These are phyloP conservation scores for Astragalus membranaceus DNA, from an alignment of 306 rosid genomes.

Conservation along the genomic window DNA sequence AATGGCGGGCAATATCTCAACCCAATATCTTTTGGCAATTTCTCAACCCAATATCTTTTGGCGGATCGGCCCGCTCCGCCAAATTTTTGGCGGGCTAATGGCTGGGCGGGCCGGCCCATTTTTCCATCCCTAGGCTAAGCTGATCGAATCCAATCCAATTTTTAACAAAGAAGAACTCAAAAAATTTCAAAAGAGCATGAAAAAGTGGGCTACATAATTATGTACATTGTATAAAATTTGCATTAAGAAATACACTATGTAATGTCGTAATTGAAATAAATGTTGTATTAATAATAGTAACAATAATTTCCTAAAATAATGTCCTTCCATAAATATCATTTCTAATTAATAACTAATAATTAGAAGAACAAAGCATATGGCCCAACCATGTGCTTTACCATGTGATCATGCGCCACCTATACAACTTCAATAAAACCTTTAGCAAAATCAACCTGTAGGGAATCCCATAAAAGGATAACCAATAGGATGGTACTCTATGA, in stretches of 20 bases:
- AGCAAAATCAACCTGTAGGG: not conserved
- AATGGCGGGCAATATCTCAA: no score
- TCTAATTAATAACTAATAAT: not conserved
- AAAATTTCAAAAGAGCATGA: no score
- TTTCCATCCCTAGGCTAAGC: no score
- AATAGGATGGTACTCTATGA: not conserved
- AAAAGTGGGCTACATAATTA: not conserved
- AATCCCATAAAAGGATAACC: slow-evolving; percentile 10
- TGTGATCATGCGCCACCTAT: not conserved
- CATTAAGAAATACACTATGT: not conserved
- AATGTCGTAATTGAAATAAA: not conserved
- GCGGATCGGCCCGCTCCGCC: no score
- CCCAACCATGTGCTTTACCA: slow-evolving; percentile 2
- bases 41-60: no score
- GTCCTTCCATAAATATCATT: not conserved
- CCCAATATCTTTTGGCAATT: no score
- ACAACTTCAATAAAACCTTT: slow-evolving; percentile 1
- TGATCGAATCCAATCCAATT: no score
- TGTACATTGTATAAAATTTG: not conserved
- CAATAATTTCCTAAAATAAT: not conserved
- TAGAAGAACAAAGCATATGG: not conserved
- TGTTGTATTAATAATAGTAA: not conserved
- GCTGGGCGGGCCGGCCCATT: no score
- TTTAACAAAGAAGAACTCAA: no score
- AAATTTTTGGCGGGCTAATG: no score